phyloP scores from a whole-genome alignment of 768 basidiomycete genomes.

The Pleurotus eryngii region DNA sequence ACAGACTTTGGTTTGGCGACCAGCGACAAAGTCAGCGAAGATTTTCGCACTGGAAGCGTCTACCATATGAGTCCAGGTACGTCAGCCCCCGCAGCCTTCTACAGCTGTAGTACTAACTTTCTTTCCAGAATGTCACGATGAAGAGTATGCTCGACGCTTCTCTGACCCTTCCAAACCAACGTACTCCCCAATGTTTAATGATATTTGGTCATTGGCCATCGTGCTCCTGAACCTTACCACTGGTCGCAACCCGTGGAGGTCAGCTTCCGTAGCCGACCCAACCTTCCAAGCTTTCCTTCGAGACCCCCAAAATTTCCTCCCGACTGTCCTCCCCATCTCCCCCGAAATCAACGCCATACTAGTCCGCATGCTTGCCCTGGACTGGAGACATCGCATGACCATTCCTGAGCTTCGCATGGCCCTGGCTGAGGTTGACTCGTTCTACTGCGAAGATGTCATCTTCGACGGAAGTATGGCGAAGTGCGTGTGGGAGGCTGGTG shows the following conservation, averaged over 20 bases:
- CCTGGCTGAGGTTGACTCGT: slow-evolving; percentile 54
- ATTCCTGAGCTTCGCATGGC: slow-evolving; percentile 52
- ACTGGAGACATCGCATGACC: slow-evolving; percentile 58
- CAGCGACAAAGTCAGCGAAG: slow-evolving; percentile 76
- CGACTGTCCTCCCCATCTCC: slow-evolving; percentile 80
- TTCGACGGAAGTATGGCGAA: slow-evolving; percentile 81
- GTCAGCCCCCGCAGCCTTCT: slow-evolving; percentile 15
- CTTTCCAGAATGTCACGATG: slow-evolving; percentile 81
- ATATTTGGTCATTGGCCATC: slow-evolving; percentile 96
- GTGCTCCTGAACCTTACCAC: slow-evolving; percentile 95
- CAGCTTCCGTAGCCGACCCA: slow-evolving; percentile 76
- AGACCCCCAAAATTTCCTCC: slow-evolving; percentile 77
- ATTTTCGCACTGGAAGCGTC: slow-evolving; percentile 95
- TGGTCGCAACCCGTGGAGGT: slow-evolving; percentile 95
- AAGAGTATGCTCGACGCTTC: slow-evolving; percentile 41
- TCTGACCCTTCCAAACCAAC: slow-evolving; percentile 36
- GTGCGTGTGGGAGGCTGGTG: slow-evolving; percentile 73
- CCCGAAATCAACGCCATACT: slow-evolving; percentile 69
- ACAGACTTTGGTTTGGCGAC: slow-evolving; percentile 97
- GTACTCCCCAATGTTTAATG: slow-evolving; percentile 87
- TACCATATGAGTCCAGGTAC: slow-evolving; percentile 96
- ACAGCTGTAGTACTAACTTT: slow-evolving; percentile 12
- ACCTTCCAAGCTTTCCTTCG: slow-evolving; percentile 87
- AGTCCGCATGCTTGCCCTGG: slow-evolving; percentile 66
- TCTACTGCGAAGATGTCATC: slow-evolving; percentile 72